Evolutionary conservation across 2,329 filamentous ascomycete genomes (phyloP), one percentile per base, ranked within the genome.

Genomic region (Alternaria triticina): DNA sequence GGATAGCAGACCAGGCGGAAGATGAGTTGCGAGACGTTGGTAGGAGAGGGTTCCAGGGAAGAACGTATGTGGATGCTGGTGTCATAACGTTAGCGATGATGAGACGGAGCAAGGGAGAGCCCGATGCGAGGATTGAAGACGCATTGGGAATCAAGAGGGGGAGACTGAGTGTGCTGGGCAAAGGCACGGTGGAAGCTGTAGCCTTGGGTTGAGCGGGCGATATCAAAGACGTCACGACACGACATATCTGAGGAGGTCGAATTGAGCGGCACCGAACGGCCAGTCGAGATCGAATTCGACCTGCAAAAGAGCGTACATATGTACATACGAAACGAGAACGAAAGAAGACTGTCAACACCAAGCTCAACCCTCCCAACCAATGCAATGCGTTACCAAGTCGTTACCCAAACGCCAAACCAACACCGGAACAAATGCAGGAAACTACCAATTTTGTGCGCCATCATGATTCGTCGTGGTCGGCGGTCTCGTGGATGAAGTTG

Each of bases 1-100:
- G 80, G 28, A 79, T 89, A 46, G 79, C 83, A 23, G 82, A 82
- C 20, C 81, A 83, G 36, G 88, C 86, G 1, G 87, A 89, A 30
- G 72, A 76, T 20, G 88, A 90, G 73, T 74, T 87, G 43, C 81
- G 83, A 17, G 77, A 81, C 57, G 73, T 81, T 4, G 83, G 82
- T 1, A 75, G 79, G 30, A 75, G 74, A 61, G 81, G 80, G 0
- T 80, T 82, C 57, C 65, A 73, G 44, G 83, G 83, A 3, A 73
- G 82, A 68, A 77, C 78, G 64, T 84, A 84, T 62, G 60, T 84
- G 55, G 83, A 85, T 70, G 82, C 81, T 5, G 77, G 75, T 20
- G 74, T 79, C 20, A 74, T 85, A 40, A 70, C 80, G 43, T 65
- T 79, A 59, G 77, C 76, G n/a, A 62, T 79, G 63, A 78, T 77